Percentiles rank a stretch among this genome's conserved stretches.
Conservation (phyloP, 177 flowering plant species). For the Vitis hybrid region DNA sequence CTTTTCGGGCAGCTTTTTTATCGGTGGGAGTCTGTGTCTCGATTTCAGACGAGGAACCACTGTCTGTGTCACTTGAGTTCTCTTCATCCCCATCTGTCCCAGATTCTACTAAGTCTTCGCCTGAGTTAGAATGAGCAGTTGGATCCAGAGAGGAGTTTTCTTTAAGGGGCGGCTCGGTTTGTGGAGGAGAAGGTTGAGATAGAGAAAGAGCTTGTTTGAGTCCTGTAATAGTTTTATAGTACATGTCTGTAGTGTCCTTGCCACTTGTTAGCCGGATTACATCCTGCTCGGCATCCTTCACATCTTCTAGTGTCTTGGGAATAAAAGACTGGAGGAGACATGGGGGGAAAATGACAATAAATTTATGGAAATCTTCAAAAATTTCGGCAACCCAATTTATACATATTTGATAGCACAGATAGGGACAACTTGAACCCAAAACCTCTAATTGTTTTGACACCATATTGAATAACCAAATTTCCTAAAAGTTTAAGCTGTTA, state of each 20-base stretch:
- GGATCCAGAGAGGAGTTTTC: constrained; percentile 14
- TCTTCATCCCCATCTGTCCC: constrained; percentile 46
- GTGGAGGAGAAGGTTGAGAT: constrained; percentile 22
- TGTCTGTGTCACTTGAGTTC: constrained; percentile 33
- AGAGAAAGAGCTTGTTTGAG: constrained; percentile 59
- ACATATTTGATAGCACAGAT: too few relatives aligned
- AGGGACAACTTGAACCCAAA: too few relatives aligned
- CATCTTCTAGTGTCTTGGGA: constrained; percentile 78
- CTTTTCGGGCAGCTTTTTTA: constrained; percentile 80
- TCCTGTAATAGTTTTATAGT: constrained; percentile 85
- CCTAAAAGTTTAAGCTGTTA: too few relatives aligned
- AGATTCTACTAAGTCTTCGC: constrained; percentile 34
- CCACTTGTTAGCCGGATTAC: constrained; percentile 70
- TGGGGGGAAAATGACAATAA: background rate
- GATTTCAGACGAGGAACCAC: constrained; percentile 24
- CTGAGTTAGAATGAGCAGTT: constrained; percentile 10
- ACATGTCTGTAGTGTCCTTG: constrained; percentile 69
- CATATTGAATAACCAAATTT: too few relatives aligned
- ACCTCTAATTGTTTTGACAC: too few relatives aligned
- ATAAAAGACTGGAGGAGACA: constrained; percentile 60
- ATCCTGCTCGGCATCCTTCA: constrained; percentile 77
- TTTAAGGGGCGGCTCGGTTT: constrained; percentile 12
- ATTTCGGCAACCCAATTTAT: background rate
- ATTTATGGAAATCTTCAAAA: background rate
- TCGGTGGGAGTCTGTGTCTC: constrained; percentile 40